These are phyloP conservation scores for Meripilus lineatus DNA, from an alignment of 1,284 basidiomycete genomes.

Conservation along the genomic window DNA sequence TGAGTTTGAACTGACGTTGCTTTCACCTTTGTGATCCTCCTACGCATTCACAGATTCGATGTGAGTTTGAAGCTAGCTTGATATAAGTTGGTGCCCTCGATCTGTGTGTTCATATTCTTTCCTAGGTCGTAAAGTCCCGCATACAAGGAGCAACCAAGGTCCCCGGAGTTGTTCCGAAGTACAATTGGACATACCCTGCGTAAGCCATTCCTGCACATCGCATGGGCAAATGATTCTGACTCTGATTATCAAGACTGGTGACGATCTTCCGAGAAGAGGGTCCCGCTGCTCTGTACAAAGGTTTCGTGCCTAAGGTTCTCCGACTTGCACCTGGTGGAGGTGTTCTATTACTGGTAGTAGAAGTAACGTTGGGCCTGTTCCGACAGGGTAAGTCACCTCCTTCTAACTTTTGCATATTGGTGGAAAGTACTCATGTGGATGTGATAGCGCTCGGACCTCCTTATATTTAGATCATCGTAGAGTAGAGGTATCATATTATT, in stretches of 20 bases:
- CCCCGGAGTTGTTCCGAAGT: constrained; percentile 73
- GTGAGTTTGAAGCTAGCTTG: constrained; percentile 30
- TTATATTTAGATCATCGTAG: too few relatives aligned
- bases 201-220: constrained; percentile 21
- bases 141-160: constrained; percentile 76
- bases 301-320: constrained; percentile 83
- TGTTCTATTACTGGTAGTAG: constrained; percentile 88
- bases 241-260: constrained; percentile 38
- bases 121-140: constrained; percentile 90
- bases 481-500: too few relatives aligned
- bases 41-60: constrained; percentile 43
- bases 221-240: constrained; percentile 26
- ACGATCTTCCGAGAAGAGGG: constrained; percentile 92
- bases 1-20: not conserved
- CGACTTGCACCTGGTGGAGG: constrained; percentile 93
- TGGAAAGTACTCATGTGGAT: not conserved
- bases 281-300: constrained; percentile 88
- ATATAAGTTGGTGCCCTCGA: not conserved
- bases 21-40: not conserved
- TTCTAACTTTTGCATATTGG: not conserved
- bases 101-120: constrained; percentile 3
- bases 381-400: constrained; percentile 52
- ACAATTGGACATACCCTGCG: constrained; percentile 92
- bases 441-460: constrained; percentile 21
- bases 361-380: constrained; percentile 74